Base-by-base conservation (phyloP, 2,329 filamentous ascomycete species). In the Claviceps sp. region DNA sequence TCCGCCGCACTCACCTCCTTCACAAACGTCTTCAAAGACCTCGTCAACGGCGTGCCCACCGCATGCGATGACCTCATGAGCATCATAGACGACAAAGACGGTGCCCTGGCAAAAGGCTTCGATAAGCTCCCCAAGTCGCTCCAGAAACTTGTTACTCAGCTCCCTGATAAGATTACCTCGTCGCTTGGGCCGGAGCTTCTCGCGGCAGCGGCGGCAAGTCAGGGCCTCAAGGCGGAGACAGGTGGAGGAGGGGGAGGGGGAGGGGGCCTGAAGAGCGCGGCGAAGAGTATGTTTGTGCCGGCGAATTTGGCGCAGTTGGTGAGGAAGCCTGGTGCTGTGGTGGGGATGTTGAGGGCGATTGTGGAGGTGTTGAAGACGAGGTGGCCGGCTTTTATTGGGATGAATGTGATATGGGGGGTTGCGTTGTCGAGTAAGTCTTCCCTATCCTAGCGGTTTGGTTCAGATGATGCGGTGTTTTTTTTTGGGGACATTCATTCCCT, bases 41-140 rank as follows among this genome's bases (percentile, higher is more conserved):
- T 96, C 16, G 80, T 93, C 61, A 90, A 89, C 64, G 93, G 93
- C 56, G 93, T 89, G 1, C 93, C 93, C 3, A 96, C 91, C 0
- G 93, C 93, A 2, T 95, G 94, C 67, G 78, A 85, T 62, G 93
- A 98, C 65, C 82, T 98, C n/a, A 81, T 73, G 2, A 61, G 64
- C 14, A 74, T 85, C 22, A 67, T 84, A 44, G 77, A 82, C 54
- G 78, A 83, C 62, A 74, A 74, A 55, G 78, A 84, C 61, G 76
- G 77, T 54, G 70, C 74, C n/a, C 70, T 84, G n/a, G 71, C 73
- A 42, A 73, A 73, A 53, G 74, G 74, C 54, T 84, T 78, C 61
- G 79, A 82, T 53, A 76, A 82, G 56, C 77, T 97, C 45, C 91
- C 91, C 0, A 73, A 75, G 0, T 87, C 87, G 57, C 73, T 97